phyloP scores from a whole-genome alignment of 164 flowering plant species.

The Sextonia rubra region DNA sequence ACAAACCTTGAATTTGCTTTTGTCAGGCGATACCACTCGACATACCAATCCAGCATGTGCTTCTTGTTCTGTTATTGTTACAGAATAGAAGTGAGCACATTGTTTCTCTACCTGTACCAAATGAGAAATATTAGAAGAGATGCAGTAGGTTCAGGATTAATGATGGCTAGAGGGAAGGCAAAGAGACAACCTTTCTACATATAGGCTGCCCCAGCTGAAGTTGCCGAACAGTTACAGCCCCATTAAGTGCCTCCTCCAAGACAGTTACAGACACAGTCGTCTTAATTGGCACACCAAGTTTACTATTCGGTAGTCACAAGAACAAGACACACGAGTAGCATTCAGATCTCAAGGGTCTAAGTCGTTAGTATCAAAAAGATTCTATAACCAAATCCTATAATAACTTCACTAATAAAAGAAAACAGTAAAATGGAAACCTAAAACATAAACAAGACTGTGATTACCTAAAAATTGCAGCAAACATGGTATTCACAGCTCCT shows the following conservation, averaged over 20 bases:
- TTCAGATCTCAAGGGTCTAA: background rate
- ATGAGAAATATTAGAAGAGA: background rate
- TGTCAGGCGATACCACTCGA: conserved; percentile 69
- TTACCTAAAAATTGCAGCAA: conserved; percentile 95
- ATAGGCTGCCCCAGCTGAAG: conserved; percentile 64
- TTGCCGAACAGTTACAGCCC: conserved; percentile 48
- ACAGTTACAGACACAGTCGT: conserved; percentile 91
- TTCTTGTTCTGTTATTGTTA: conserved; percentile 71
- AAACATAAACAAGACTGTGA: background rate
- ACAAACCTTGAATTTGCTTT: conserved; percentile 91
- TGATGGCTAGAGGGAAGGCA: conserved; percentile 1
- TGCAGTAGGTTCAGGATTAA: background rate
- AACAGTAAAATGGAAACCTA: background rate
- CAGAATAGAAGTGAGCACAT: conserved; percentile 87
- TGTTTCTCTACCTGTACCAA: conserved; percentile 86
- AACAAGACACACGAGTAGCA: background rate
- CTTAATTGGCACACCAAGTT: conserved; percentile 97
- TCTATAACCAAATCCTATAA: background rate
- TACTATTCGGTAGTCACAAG: conserved; percentile 30
- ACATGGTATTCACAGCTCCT: conserved; percentile 93
- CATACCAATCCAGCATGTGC: conserved; percentile 76
- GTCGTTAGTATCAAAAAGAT: too few relatives aligned
- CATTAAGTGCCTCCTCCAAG: conserved; percentile 93
- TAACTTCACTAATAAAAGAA: background rate
- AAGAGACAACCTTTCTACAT: conserved; percentile 47